phyloP scores from a whole-genome alignment of 345 rosid species.

The Orychophragmus violaceus region DNA sequence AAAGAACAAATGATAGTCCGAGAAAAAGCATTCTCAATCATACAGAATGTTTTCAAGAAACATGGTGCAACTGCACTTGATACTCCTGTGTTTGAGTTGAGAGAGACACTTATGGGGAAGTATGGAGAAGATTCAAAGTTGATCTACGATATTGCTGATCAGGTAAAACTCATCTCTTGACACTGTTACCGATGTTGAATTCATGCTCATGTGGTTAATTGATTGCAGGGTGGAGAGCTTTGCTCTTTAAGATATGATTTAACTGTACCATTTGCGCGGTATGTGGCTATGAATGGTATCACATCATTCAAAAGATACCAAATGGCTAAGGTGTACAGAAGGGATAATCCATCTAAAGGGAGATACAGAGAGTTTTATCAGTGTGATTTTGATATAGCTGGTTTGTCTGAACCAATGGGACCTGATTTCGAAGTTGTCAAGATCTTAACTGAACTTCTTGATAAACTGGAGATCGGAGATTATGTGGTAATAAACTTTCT shows the following conservation, averaged over 20 bases:
- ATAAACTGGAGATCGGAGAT: slow-evolving; percentile 74
- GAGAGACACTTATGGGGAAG: slow-evolving; percentile 90
- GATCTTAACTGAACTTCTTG: slow-evolving; percentile 74
- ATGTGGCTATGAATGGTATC: slow-evolving; percentile 85
- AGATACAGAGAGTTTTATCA: slow-evolving; percentile 97
- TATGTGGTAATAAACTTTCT: slow-evolving; percentile 51
- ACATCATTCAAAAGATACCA: slow-evolving; percentile 79
- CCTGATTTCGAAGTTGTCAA: slow-evolving; percentile 84
- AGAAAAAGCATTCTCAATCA: slow-evolving; percentile 73
- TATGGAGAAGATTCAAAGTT: slow-evolving; percentile 95
- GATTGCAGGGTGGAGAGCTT: slow-evolving; percentile 85
- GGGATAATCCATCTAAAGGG: slow-evolving; percentile 95
- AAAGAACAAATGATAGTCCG: slow-evolving; percentile 80
- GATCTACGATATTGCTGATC: slow-evolving; percentile 91
- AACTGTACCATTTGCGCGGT: slow-evolving; percentile 92
- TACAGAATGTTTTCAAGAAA: slow-evolving; percentile 71
- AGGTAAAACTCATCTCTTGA: slow-evolving; percentile 43
- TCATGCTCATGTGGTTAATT: slow-evolving; percentile 1
- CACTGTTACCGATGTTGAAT: not conserved
- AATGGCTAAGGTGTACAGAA: slow-evolving; percentile 83
- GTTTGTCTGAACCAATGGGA: slow-evolving; percentile 79
- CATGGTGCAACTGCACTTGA: slow-evolving; percentile 92
- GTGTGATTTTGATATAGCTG: slow-evolving; percentile 95
- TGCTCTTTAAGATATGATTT: slow-evolving; percentile 91
- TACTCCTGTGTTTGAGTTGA: slow-evolving; percentile 92